These are phyloP conservation scores for Solanum hybrid DNA, from an alignment of 305 asterid genomes.

Conservation along the genomic window DNA sequence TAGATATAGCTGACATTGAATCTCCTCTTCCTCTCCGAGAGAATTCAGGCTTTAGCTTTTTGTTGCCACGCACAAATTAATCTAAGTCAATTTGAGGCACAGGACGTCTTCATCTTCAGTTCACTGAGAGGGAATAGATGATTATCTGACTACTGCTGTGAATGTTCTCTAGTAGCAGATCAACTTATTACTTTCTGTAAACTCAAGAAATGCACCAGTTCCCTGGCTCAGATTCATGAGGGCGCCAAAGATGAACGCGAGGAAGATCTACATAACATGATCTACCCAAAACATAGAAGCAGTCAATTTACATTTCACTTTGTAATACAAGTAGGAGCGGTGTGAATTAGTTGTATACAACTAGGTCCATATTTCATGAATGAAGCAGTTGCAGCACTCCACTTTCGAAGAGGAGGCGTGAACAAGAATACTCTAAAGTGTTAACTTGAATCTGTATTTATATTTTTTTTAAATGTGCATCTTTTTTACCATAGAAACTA, in stretches of 20 bases:
- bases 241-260: background rate
- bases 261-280: background rate
- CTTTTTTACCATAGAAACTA: background rate
- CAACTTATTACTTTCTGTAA: background rate
- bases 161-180: background rate
- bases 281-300: background rate
- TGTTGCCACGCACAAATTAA: conserved; percentile 52
- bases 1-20: conserved; percentile 63
- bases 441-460: background rate
- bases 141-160: background rate
- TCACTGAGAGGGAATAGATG: background rate
- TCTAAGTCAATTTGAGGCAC: background rate
- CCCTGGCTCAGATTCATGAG: background rate
- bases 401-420: background rate
- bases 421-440: background rate
- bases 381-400: background rate
- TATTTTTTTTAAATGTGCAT: background rate
- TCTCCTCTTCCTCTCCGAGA: conserved; percentile 74
- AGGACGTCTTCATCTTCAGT: background rate
- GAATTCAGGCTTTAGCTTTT: conserved; percentile 80
- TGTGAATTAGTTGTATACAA: background rate
- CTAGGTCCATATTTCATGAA: background rate
- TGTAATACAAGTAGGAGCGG: background rate
- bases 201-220: background rate
- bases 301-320: background rate